Conservation (phyloP, 306 rosid genomes). For the Cucurbita moschata region DNA sequence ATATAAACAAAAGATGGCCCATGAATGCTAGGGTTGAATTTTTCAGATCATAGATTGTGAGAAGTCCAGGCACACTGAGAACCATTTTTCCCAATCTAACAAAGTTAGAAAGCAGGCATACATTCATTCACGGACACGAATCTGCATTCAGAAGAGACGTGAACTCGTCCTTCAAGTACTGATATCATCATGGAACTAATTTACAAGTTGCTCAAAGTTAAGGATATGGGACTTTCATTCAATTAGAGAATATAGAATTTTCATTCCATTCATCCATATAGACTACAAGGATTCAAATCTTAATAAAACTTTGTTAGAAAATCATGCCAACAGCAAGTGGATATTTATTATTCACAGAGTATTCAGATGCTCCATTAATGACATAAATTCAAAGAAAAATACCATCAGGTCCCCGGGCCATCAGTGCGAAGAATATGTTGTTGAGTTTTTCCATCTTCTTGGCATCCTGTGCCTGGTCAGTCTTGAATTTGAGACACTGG, state of each 20-base stretch:
- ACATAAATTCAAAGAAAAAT: background rate
- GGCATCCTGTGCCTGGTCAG: constrained; percentile 90
- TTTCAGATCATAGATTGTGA: background rate
- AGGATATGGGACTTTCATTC: background rate
- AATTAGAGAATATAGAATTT: background rate
- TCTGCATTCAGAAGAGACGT: background rate
- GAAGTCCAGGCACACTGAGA: background rate
- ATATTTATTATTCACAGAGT: background rate
- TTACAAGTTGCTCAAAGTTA: background rate
- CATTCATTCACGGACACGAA: background rate
- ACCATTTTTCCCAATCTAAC: background rate
- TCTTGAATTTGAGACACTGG: constrained; percentile 85
- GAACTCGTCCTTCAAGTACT: background rate
- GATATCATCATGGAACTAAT: background rate
- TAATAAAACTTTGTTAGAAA: background rate
- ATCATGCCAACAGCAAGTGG: background rate
- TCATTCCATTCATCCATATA: background rate
- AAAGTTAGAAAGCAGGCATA: background rate
- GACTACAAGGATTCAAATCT: background rate
- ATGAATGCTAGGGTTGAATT: background rate
- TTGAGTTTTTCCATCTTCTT: constrained; percentile 78
- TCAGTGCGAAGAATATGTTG: constrained; percentile 77
- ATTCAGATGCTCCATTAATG: background rate
- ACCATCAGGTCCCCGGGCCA: constrained; percentile 97
- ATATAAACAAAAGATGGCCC: background rate